phyloP scores from a whole-genome alignment of 768 basidiomycete genomes.

The Polyporus arcularius region DNA sequence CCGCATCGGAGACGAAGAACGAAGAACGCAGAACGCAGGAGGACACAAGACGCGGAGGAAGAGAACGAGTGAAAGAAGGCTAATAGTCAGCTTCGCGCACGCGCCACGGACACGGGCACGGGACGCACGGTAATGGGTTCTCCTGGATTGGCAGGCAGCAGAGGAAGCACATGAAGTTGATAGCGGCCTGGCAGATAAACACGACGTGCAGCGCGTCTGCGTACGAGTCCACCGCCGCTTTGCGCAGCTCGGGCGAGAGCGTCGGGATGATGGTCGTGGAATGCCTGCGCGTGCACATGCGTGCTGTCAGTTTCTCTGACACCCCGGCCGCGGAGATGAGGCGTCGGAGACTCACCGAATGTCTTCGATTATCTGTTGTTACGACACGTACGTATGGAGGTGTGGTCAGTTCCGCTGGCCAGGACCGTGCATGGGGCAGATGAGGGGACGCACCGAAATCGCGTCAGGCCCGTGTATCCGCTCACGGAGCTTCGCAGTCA shows the following conservation, averaged over 20 bases:
- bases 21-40: neutral
- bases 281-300: conserved; percentile 45
- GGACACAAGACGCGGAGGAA: too few species aligned
- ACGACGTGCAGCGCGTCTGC: conserved; percentile 77
- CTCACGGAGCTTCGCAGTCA: conserved; percentile 66
- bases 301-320: neutral
- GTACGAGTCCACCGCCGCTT: conserved; percentile 76
- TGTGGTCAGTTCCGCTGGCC: neutral
- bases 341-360: conserved; percentile 51
- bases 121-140: conserved; percentile 55
- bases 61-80: neutral
- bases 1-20: neutral
- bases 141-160: conserved; percentile 77
- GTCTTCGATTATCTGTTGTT: conserved; percentile 63
- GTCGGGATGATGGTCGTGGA: conserved; percentile 71
- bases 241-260: conserved; percentile 53
- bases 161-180: conserved; percentile 68
- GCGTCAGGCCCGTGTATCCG: conserved; percentile 80
- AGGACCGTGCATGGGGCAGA: neutral
- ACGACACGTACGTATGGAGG: conserved; percentile 1
- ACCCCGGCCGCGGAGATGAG: neutral
- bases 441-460: conserved; percentile 55
- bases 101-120: neutral
- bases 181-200: conserved; percentile 75
- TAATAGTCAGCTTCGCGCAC: neutral